Percentiles rank a stretch among this genome's conserved stretches.
Evolutionary conservation across 1,139 yeast genomes (phyloP).

Genomic region (Saccharomycopsis crataegensis): DNA sequence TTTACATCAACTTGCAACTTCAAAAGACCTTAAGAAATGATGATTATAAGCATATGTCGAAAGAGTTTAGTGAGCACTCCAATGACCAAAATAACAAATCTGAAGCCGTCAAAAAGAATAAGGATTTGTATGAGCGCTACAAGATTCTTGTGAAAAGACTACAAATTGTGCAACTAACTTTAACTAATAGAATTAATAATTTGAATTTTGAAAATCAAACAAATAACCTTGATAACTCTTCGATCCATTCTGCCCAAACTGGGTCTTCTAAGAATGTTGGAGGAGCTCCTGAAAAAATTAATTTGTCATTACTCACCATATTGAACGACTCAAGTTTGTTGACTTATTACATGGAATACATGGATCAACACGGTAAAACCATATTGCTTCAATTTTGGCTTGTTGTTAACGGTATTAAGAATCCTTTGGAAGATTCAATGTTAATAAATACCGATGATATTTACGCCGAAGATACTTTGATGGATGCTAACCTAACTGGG

Average conservation of each 20-base stretch:
- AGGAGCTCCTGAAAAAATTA: slow-evolving; percentile 14
- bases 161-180: slow-evolving; percentile 12
- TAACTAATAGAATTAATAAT: slow-evolving; percentile 12
- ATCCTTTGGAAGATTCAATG: slow-evolving; percentile 55
- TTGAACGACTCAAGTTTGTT: slow-evolving; percentile 40
- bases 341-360: slow-evolving; percentile 47
- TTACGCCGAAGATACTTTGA: slow-evolving; percentile 24
- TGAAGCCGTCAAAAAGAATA: slow-evolving; percentile 1
- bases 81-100: slow-evolving; percentile 6
- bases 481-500: slow-evolving; percentile 21
- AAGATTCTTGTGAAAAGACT: slow-evolving; percentile 15
- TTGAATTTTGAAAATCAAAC: slow-evolving; percentile 13
- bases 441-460: slow-evolving; percentile 15
- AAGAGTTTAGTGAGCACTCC: slow-evolving; percentile 21
- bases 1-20: slow-evolving; percentile 36
- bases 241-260: neutral
- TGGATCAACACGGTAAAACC: slow-evolving; percentile 41
- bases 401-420: slow-evolving; percentile 58
- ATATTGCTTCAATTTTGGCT: slow-evolving; percentile 55
- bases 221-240: slow-evolving; percentile 2
- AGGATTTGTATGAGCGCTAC: slow-evolving; percentile 11
- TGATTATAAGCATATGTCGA: slow-evolving; percentile 3
- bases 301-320: slow-evolving; percentile 33
- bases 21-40: slow-evolving; percentile 19
- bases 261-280: slow-evolving; percentile 4